Evolutionary conservation across 75 land plant genomes (phyloP).

Genomic region (Cunninghamia lanceolata): DNA sequence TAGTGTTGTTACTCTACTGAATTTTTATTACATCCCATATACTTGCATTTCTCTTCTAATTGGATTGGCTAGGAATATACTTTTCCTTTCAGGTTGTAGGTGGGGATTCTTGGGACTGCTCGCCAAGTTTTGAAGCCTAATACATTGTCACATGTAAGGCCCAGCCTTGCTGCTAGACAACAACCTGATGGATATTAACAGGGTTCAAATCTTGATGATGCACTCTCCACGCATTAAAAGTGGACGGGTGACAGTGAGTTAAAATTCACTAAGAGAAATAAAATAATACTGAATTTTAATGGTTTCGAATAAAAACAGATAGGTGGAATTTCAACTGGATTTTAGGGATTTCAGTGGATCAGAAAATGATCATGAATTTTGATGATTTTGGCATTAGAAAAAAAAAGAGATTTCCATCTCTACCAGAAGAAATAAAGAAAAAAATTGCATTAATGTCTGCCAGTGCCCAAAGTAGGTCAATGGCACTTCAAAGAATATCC

Average conservation of each 20-base stretch:
- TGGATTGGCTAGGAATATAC: too few relatives aligned
- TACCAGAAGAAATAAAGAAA: neutral
- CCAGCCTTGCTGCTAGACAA: neutral
- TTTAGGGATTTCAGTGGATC: neutral
- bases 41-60: too few relatives aligned
- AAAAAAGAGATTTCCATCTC: neutral
- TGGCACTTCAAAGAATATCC: neutral
- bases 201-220: neutral
- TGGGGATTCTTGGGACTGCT: neutral
- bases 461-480: neutral
- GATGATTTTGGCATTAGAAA: neutral
- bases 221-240: neutral
- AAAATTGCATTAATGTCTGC: neutral
- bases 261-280: neutral
- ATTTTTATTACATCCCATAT: too few relatives aligned
- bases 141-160: neutral
- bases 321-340: neutral
- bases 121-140: neutral
- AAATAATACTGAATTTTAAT: too few relatives aligned
- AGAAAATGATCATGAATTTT: neutral
- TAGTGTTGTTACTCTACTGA: too few relatives aligned
- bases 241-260: neutral
- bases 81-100: neutral
- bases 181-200: neutral
- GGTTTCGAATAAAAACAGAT: neutral